phyloP scores from a whole-genome alignment of 2,329 filamentous ascomycete genomes.

The Plenodomus biglobosus region DNA sequence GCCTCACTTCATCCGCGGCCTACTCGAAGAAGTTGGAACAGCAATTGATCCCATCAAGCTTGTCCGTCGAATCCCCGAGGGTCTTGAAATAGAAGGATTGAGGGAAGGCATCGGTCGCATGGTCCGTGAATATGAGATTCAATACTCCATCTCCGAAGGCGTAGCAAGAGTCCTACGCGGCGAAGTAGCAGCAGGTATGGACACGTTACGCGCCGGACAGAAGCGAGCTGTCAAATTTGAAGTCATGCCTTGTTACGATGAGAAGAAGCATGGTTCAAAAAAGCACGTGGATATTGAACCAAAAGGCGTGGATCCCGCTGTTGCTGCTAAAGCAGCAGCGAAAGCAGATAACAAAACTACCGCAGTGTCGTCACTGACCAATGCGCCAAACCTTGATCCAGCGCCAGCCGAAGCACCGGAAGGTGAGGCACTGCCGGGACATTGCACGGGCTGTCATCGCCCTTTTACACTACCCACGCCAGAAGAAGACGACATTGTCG shows the following conservation, averaged over 20 bases:
- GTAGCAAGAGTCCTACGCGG: constrained; percentile 83
- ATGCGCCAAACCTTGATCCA: constrained; percentile 27
- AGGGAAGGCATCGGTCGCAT: constrained; percentile 86
- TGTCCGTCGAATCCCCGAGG: constrained; percentile 86
- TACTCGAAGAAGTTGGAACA: constrained; percentile 92
- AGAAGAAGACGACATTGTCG: constrained; percentile 32
- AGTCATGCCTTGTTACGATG: constrained; percentile 55
- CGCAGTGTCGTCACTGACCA: constrained; percentile 20
- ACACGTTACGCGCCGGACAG: constrained; percentile 75
- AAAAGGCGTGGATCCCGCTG: constrained; percentile 31
- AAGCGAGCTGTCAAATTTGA: constrained; percentile 88
- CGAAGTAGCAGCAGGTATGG: constrained; percentile 84
- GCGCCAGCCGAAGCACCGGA: constrained; percentile 18
- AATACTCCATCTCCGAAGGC: constrained; percentile 86
- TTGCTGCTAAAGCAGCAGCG: constrained; percentile 23
- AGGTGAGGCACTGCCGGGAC: constrained; percentile 36
- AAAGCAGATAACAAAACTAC: constrained; percentile 27
- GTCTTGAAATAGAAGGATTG: constrained; percentile 87
- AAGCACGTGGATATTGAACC: constrained; percentile 32
- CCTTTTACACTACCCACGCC: constrained; percentile 36
- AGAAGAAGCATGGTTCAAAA: constrained; percentile 13
- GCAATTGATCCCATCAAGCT: constrained; percentile 90
- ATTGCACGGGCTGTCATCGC: constrained; percentile 38
- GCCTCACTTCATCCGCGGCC: constrained; percentile 85
- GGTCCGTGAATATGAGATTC: constrained; percentile 94